Base-by-base conservation (phyloP, 2,329 filamentous ascomycete genomes). In the Clarireedia sp. region DNA sequence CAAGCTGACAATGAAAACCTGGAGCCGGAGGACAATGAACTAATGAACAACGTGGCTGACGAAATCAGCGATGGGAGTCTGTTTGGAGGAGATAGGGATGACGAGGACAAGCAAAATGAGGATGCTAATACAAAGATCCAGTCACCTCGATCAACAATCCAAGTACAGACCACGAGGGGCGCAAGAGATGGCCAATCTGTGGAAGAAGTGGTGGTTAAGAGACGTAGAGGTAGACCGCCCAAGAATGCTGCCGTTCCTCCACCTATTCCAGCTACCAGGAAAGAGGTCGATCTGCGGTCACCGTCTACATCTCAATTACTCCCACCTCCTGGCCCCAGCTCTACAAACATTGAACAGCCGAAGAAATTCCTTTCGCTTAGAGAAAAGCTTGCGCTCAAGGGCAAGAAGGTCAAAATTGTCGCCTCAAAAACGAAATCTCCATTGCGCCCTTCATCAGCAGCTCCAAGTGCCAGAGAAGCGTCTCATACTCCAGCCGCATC, bases 321-420 rank as follows among this genome's bases (percentile, higher is more conserved):
- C 33, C 36, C 55, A 29, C 36, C 54, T 10, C 19, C 48, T 17
- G 29, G 48, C 16, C 2, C 19, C 8, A 10, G 24, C 10, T 45
- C 47, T 12, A 45, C 7, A n/a, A 23, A 33, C 10, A 21, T 45
- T 19, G 47, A 21, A 26, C 10, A 19, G 29, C 47, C 46, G 9
- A 36, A 46, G 41, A 21, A 62, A 29, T 50, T 65, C 23, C 57
- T 67, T 36, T 67, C 65, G 3, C 48, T 67, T 37, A 63, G 59
- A 44, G 66, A 68, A 51, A 67, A 60, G 53, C 59, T 67, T 38
- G 62, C 64, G 41, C 46, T 66, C n/a, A 63, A 67, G 50, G 64
- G 64, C 8, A 66, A 64, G 55, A 55, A 58, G 2, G 50, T 61
- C 48, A 68, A 66, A 45, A 66, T 67, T 43, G 61, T 67, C 26